Percentiles rank a stretch among this genome's conserved stretches.
phyloP scores from a whole-genome alignment of 1,139 yeast species.

The Hyphopichia khmerensis region DNA sequence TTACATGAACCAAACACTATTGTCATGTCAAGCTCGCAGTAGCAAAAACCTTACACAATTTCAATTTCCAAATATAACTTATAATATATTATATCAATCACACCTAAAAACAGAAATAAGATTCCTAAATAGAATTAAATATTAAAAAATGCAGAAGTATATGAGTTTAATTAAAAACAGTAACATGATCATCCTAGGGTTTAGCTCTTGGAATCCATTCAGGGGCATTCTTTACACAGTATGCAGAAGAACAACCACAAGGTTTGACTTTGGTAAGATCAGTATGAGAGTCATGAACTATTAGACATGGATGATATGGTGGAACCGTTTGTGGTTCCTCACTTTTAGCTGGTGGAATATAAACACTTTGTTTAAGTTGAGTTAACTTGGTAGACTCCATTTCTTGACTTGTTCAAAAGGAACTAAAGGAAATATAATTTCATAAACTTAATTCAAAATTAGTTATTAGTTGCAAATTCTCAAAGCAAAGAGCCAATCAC shows the following conservation, averaged over 20 bases:
- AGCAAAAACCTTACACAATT: too few species aligned
- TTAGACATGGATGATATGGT: constrained; percentile 43
- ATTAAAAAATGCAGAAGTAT: too few species aligned
- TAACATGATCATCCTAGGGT: constrained; percentile 3
- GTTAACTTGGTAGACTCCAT: constrained; percentile 36
- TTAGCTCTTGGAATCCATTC: constrained; percentile 41
- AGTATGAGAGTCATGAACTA: constrained; percentile 45
- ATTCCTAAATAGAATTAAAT: too few species aligned
- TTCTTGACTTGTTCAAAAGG: too few species aligned
- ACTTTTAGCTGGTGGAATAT: constrained; percentile 30
- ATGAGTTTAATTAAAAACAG: too few species aligned
- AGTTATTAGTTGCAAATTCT: background rate
- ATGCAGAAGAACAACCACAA: constrained; percentile 47
- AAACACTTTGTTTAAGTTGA: constrained; percentile 25
- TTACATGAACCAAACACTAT: too few species aligned
- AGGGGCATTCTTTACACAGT: constrained; percentile 44
- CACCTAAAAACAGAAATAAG: too few species aligned
- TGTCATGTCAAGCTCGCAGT: too few species aligned
- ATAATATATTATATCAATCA: too few species aligned
- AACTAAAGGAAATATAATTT: too few species aligned
- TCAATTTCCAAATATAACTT: too few species aligned
- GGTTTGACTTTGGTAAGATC: constrained; percentile 37
- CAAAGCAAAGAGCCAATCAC: background rate
- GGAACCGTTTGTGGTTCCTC: constrained; percentile 24
- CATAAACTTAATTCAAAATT: too few species aligned